Evolutionary conservation across 2,329 filamentous ascomycete species (phyloP).

Genomic region (Aspergillus proliferans): DNA sequence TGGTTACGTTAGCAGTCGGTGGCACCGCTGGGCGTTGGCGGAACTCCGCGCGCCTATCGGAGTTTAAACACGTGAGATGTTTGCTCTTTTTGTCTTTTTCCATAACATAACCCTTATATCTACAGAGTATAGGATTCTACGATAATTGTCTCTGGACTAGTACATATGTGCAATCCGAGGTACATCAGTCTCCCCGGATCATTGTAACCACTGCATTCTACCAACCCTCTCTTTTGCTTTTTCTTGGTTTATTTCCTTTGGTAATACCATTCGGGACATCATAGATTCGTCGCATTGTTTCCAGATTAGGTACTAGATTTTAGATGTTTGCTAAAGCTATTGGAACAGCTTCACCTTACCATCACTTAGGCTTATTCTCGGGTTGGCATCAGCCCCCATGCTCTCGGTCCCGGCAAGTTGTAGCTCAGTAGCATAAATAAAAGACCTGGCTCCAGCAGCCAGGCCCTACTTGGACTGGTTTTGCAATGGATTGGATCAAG

Average conservation of each 20-base stretch:
- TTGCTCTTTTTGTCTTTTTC: no score
- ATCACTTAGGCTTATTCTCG: neutral
- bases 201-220: no score
- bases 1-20: slow-evolving; percentile 16
- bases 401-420: neutral
- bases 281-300: neutral
- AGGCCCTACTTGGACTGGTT: no score
- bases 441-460: no score
- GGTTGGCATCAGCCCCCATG: neutral
- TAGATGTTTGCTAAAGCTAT: neutral
- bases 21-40: slow-evolving; percentile 4
- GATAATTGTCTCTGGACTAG: no score
- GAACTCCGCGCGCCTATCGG: slow-evolving; percentile 9
- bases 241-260: neutral
- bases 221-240: neutral
- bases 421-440: neutral
- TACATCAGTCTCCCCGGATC: no score
- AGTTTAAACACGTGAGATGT: slow-evolving; percentile 8
- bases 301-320: neutral
- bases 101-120: no score
- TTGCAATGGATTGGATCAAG: neutral
- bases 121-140: no score
- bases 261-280: neutral
- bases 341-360: neutral
- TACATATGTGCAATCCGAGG: no score